Conservation (phyloP, 208 protist genomes). For the Trichomonas vaginalis region DNA sequence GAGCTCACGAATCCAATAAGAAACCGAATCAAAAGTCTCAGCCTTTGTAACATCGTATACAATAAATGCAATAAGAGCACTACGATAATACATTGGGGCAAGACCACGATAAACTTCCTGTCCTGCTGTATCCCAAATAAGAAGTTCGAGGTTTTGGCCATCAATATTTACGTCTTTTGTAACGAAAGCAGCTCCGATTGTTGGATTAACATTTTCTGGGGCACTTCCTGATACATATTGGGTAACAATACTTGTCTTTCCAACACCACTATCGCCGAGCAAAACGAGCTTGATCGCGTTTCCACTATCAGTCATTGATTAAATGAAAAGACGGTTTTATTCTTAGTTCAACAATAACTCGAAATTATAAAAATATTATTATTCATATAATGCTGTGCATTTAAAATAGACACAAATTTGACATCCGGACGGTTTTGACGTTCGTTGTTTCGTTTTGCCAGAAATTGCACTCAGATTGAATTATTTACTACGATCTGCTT, state of each 20-base stretch:
- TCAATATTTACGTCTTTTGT: not conserved
- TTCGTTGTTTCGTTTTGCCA: too few relatives aligned
- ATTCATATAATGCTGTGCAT: too few relatives aligned
- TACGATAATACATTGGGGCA: not conserved
- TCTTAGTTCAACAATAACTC: too few relatives aligned
- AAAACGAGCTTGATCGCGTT: not conserved
- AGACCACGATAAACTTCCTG: not conserved
- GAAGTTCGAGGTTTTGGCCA: not conserved
- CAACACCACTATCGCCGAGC: not conserved
- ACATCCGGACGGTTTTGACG: too few relatives aligned
- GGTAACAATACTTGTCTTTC: not conserved
- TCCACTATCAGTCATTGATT: not conserved
- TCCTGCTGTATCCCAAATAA: slow-evolving; percentile 4
- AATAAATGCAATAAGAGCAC: not conserved
- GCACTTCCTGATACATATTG: not conserved
- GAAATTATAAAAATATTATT: too few relatives aligned
- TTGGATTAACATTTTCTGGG: not conserved
- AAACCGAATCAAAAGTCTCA: not conserved
- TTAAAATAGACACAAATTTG: too few relatives aligned
- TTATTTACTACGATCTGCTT: too few relatives aligned
- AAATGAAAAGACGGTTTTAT: not conserved
- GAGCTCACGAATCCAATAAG: not conserved
- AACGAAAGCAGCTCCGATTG: not conserved
- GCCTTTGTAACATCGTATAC: not conserved
- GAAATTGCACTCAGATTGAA: too few relatives aligned